These are phyloP conservation scores for Penicillium psychrosexuale DNA, from an alignment of 2,329 filamentous ascomycete genomes.

Conservation along the genomic window DNA sequence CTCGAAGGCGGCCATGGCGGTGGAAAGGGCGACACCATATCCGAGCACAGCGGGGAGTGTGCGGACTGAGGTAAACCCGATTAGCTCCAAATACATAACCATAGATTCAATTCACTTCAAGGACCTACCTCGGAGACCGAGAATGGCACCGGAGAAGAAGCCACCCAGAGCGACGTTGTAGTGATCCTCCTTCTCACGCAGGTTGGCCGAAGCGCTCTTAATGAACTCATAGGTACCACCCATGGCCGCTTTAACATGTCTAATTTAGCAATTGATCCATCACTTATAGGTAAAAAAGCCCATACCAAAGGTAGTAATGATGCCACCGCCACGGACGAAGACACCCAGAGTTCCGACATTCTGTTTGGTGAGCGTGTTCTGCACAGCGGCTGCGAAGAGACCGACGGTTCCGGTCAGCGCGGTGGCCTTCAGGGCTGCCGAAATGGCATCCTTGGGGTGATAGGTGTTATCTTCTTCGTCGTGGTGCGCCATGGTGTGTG, in stretches of 20 bases:
- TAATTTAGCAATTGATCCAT: slow-evolving; percentile 11
- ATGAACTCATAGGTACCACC: slow-evolving; percentile 77
- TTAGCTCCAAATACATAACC: slow-evolving; percentile 10
- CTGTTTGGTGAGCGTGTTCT: slow-evolving; percentile 79
- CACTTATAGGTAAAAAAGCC: slow-evolving; percentile 7
- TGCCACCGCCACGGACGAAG: slow-evolving; percentile 73
- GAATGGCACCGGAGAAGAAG: slow-evolving; percentile 68
- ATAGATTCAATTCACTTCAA: not conserved
- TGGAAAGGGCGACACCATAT: slow-evolving; percentile 59
- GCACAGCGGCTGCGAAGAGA: slow-evolving; percentile 70
- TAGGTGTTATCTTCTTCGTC: slow-evolving; percentile 54
- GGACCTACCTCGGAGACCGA: slow-evolving; percentile 67
- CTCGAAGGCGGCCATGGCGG: slow-evolving; percentile 62
- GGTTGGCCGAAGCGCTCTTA: slow-evolving; percentile 72
- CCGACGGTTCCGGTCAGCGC: slow-evolving; percentile 66
- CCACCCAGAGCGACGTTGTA: slow-evolving; percentile 73
- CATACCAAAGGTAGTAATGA: slow-evolving; percentile 67
- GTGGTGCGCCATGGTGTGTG: slow-evolving; percentile 49
- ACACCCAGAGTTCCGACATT: slow-evolving; percentile 80
- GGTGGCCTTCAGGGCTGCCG: slow-evolving; percentile 62
- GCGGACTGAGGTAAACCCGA: slow-evolving; percentile 46
- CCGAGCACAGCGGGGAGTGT: slow-evolving; percentile 69
- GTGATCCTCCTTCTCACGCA: slow-evolving; percentile 78
- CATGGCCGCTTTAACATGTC: slow-evolving; percentile 57
- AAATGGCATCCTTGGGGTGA: slow-evolving; percentile 72